Conservation (phyloP, 257 asterid genomes). For the Ehretia macrophylla region DNA sequence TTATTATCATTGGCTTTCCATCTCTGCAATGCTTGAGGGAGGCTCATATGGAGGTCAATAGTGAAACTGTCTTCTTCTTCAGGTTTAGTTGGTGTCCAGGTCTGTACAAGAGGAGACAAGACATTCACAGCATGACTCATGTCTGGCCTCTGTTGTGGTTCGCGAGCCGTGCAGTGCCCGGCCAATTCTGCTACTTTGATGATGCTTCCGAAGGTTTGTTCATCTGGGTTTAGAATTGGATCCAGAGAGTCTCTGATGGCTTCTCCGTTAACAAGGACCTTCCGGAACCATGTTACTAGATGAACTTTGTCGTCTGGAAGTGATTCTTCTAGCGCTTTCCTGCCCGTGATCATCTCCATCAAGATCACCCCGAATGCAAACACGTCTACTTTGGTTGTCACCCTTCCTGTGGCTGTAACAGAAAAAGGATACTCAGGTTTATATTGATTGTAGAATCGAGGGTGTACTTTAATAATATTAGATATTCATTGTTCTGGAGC, state of each 20-base stretch:
- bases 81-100: constrained; percentile 55
- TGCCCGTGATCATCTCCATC: constrained; percentile 78
- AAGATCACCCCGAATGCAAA: constrained; percentile 81
- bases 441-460: not conserved
- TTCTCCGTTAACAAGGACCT: constrained; percentile 37
- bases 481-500: too few relatives aligned
- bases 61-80: constrained; percentile 32
- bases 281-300: constrained; percentile 73
- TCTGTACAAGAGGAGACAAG: constrained; percentile 60
- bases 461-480: too few relatives aligned
- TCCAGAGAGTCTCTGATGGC: constrained; percentile 39
- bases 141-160: constrained; percentile 63
- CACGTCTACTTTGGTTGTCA: constrained; percentile 77
- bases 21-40: constrained; percentile 56
- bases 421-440: not conserved
- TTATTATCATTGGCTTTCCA: constrained; percentile 53
- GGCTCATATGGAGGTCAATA: constrained; percentile 40
- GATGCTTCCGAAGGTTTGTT: constrained; percentile 45
- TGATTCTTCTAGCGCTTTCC: constrained; percentile 63
- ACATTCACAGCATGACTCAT: constrained; percentile 76
- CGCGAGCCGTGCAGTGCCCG: constrained; percentile 73
- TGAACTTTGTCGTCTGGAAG: constrained; percentile 59
- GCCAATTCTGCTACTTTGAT: constrained; percentile 66
- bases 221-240: constrained; percentile 40
- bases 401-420: constrained; percentile 78